Base-by-base conservation (phyloP, 1,284 basidiomycete genomes). In the Ceratorhiza oryzae-sativae region DNA sequence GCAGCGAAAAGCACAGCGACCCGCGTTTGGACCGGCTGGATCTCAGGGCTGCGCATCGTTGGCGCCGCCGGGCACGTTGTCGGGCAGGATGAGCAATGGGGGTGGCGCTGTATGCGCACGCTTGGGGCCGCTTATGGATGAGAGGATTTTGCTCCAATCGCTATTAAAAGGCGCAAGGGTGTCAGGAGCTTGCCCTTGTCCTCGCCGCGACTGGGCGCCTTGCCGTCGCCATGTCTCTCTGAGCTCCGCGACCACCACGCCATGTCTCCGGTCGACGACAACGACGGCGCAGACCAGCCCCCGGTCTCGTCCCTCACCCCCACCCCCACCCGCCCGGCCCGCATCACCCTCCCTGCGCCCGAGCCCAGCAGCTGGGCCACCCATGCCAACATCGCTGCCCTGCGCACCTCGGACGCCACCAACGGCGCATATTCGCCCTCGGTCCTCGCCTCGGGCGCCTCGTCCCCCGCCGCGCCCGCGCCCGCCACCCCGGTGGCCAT, bases 391-490 rank as follows among this genome's bases (percentile, higher is more conserved):
- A 56, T 73, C 30, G 32, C 46, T 12, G 62, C 62, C n/a, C 62
- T 65, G 34, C 61, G 45, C 27, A 60, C 48, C 58, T 73, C 61
- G 20, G 73, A 63, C 60, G 70, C 61, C 36, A 73, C 70, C 71
- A 71, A 49, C 61, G 70, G 53, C 53, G 71, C 62, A 45, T 67
- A 48, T 36, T 68, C 48, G 45, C 58, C 59, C 27, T 51, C 58
- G 25, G 25, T 60, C 32, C 55, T 67, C 15, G 65, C 58, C 20
- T 53, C 23, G 36, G 63, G 32, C 27, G 53, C 67, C 34, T 60
- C 59, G 65, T 73, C 46, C 48, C 68, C 68, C 13, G 61, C 41
- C 45, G 68, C 27, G 20, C 25, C 30, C 15, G 20, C n/a, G n/a
- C n/a, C n/a, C n/a, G n/a, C n/a, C n/a, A n/a, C n/a, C n/a, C n/a